phyloP scores from a whole-genome alignment of 2,329 filamentous ascomycete species.

The Fusarium proliferatum region DNA sequence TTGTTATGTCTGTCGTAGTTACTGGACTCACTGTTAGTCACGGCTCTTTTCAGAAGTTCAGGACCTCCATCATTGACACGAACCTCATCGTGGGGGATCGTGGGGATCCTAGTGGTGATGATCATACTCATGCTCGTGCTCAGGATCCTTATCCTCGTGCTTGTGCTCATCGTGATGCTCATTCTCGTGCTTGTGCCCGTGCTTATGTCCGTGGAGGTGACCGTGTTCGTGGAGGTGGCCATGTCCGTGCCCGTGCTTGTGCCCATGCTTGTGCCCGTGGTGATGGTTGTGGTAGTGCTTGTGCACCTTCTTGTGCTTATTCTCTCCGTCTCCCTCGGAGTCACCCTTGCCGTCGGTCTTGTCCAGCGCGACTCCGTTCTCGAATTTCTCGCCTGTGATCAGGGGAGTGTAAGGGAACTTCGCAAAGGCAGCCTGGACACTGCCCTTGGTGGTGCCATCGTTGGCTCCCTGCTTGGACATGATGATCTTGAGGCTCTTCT shows the following conservation, averaged over 20 bases:
- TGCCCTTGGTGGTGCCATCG: slow-evolving; percentile 44
- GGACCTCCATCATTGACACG: background rate
- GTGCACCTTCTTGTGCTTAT: slow-evolving; percentile 8
- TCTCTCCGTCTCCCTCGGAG: background rate
- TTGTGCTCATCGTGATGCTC: background rate
- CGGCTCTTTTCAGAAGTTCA: background rate
- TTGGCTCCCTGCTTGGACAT: slow-evolving; percentile 47
- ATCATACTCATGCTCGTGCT: background rate
- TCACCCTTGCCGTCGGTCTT: background rate
- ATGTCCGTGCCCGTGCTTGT: slow-evolving; percentile 5
- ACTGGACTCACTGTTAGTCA: slow-evolving; percentile 7
- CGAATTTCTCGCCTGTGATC: slow-evolving; percentile 47
- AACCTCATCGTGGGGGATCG: slow-evolving; percentile 1
- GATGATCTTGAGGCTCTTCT: slow-evolving; percentile 38
- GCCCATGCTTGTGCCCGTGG: background rate
- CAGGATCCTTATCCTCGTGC: background rate
- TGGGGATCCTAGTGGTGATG: background rate
- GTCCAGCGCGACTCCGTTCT: slow-evolving; percentile 26
- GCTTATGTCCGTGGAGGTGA: slow-evolving; percentile 1
- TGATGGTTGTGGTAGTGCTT: slow-evolving; percentile 17
- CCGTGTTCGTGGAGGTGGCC: background rate
- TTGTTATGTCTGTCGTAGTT: background rate
- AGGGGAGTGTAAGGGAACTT: slow-evolving; percentile 44
- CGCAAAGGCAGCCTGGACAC: slow-evolving; percentile 43
- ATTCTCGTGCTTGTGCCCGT: slow-evolving; percentile 1